Base-by-base conservation (phyloP, 106 monocot genomes). In the Allium sativum region DNA sequence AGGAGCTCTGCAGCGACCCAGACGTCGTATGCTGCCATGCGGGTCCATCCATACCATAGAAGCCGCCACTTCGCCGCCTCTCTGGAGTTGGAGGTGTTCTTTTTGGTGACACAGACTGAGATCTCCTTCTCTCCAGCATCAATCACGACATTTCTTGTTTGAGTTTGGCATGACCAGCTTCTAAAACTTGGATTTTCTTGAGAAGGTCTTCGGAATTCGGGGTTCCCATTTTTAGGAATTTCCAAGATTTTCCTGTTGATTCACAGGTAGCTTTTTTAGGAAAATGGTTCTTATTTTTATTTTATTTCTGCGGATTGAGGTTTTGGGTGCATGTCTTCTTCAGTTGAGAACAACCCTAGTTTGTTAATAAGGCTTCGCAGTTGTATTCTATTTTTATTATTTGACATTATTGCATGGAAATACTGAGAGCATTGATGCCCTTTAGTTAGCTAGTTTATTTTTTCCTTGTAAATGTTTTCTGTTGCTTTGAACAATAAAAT, bases 71-170 rank as follows among this genome's bases (percentile, higher is more conserved):
- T 52, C 61, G 46, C 85, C 69, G 48, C 66, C 79, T 72, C 61
- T 18, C 62, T 48, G 18, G 12, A 18, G 55, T 13, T 20, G 62
- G 20, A 64, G 65, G 48, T 62, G 79, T 46, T 59, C 84, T 57
- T 73, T 76, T 75, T 22, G 93, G 89, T 67, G 93, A 94, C 58
- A 86, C 68, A 52, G 93, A 94, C 21, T 81, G 83, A 14, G 93
- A 80, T 52, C 74, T 56, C 16, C 60, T 77, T 45, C 74, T 70
- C 52, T 52, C 67, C 68, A 57, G 19, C 73, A 84, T 18, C 46
- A 87, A 70, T 78, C 64, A 82, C 88, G n/a, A 77, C 83, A 92
- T 77, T 70, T 92, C 78, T 68, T 81, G 80, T 76, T 84, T 87
- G 44, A 92, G 72, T 58, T 56, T 65, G 48, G 80, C 79, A 10